phyloP scores from a whole-genome alignment of 306 rosid genomes.

The cucumber (Cucumis sativus) region DNA sequence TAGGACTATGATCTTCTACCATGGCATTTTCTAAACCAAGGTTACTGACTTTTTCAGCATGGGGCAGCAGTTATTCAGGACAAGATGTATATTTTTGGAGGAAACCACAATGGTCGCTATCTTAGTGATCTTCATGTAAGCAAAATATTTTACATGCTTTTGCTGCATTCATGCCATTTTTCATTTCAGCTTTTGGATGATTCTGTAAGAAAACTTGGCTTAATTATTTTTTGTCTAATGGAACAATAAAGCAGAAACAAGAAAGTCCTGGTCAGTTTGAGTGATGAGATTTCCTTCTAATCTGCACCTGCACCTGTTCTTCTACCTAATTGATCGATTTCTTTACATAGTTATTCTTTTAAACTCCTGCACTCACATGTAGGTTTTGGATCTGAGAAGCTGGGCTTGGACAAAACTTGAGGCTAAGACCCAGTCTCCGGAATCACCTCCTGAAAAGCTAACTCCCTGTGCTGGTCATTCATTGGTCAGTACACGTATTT shows the following conservation, averaged over 20 bases:
- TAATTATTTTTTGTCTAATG: not conserved
- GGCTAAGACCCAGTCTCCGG: slow-evolving; percentile 40
- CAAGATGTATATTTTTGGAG: slow-evolving; percentile 88
- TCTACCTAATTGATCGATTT: not conserved
- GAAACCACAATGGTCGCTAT: slow-evolving; percentile 97
- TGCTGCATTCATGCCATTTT: not conserved
- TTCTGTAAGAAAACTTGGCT: not conserved
- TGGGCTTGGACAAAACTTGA: slow-evolving; percentile 84
- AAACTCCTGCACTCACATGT: slow-evolving; percentile 8
- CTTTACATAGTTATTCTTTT: not conserved
- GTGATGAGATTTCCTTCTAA: not conserved
- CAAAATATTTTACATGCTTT: slow-evolving; percentile 5
- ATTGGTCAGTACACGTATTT: slow-evolving; percentile 46
- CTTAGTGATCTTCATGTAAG: slow-evolving; percentile 84
- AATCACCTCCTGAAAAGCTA: slow-evolving; percentile 33
- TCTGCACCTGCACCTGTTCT: not conserved
- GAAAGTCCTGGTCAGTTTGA: not conserved
- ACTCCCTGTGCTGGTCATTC: slow-evolving; percentile 87
- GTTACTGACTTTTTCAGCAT: slow-evolving; percentile 47
- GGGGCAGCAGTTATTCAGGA: slow-evolving; percentile 81
- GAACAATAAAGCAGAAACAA: not conserved
- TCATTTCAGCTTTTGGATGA: not conserved
- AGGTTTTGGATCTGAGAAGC: slow-evolving; percentile 87
- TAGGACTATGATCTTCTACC: slow-evolving; percentile 1
- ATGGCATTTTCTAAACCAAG: slow-evolving; percentile 14